A percentile compares a stretch with the other conserved stretches of the same genome.
phyloP scores from a whole-genome alignment of 2,329 filamentous ascomycete species.

The Diatrype stigma region DNA sequence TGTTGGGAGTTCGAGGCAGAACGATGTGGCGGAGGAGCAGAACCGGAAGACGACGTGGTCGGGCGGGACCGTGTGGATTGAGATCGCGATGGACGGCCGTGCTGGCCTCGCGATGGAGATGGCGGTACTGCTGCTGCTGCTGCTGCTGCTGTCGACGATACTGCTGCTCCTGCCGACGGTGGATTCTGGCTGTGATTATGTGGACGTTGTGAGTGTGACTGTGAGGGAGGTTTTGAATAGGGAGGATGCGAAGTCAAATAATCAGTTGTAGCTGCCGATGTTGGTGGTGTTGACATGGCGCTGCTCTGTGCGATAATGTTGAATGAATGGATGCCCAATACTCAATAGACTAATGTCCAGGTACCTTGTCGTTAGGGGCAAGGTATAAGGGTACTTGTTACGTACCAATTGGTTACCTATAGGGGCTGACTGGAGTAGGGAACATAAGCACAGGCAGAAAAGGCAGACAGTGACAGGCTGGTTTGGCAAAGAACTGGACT shows the following conservation, averaged over 20 bases:
- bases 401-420: neutral
- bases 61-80: constrained; percentile 6
- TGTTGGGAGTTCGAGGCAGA: constrained; percentile 15
- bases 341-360: neutral
- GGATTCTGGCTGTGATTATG: neutral
- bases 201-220: too few species aligned
- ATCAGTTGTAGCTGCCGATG: neutral
- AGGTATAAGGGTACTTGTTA: neutral
- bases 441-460: too few species aligned
- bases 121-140: neutral
- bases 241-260: neutral
- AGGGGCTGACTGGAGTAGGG: neutral
- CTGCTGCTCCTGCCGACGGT: neutral
- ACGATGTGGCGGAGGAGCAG: constrained; percentile 12
- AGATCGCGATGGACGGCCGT: neutral
- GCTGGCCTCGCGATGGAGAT: neutral
- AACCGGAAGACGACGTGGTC: constrained; percentile 3
- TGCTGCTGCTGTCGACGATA: neutral
- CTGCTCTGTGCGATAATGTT: neutral
- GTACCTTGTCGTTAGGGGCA: neutral
- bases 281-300: neutral
- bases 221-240: too few species aligned
- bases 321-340: neutral
- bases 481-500: too few species aligned
- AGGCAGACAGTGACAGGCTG: too few species aligned